A percentile compares a stretch with the other conserved stretches of the same genome.
Evolutionary conservation across 257 asterid species (phyloP).

Genomic region (Solanum tarapatanum): DNA sequence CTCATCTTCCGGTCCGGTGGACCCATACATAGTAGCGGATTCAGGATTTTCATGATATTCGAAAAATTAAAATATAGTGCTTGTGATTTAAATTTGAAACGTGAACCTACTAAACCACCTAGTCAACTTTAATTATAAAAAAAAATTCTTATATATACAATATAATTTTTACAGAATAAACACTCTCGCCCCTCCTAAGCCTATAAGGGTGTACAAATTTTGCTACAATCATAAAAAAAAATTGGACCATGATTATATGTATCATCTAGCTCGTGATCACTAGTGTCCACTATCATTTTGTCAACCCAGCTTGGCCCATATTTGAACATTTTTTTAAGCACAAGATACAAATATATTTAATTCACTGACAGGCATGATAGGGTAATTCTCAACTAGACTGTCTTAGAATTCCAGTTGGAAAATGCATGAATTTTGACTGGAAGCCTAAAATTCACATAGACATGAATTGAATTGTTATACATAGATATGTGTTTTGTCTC

Average conservation of each 20-base stretch:
- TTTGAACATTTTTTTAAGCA: not conserved
- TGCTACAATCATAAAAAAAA: not conserved
- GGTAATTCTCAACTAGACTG: not conserved
- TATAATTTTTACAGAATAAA: no score
- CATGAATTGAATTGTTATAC: no score
- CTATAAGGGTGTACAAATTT: not conserved
- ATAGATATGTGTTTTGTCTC: no score
- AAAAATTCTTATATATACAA: no score
- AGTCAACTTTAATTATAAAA: no score
- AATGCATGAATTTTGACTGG: not conserved
- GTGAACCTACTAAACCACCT: no score
- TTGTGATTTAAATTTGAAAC: not conserved
- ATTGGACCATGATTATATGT: not conserved
- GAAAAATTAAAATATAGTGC: not conserved
- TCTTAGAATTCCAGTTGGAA: not conserved
- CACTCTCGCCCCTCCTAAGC: not conserved
- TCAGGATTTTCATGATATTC: fast-evolving
- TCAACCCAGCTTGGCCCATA: not conserved
- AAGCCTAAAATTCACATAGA: not conserved
- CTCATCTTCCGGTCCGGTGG: not conserved
- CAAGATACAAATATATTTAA: not conserved
- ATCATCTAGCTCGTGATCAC: not conserved
- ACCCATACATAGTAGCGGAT: not conserved
- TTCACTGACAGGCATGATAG: not conserved
- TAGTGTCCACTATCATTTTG: not conserved